Evolutionary conservation across 2,329 filamentous ascomycete species (phyloP).

Genomic region (Trichoderma gracile): DNA sequence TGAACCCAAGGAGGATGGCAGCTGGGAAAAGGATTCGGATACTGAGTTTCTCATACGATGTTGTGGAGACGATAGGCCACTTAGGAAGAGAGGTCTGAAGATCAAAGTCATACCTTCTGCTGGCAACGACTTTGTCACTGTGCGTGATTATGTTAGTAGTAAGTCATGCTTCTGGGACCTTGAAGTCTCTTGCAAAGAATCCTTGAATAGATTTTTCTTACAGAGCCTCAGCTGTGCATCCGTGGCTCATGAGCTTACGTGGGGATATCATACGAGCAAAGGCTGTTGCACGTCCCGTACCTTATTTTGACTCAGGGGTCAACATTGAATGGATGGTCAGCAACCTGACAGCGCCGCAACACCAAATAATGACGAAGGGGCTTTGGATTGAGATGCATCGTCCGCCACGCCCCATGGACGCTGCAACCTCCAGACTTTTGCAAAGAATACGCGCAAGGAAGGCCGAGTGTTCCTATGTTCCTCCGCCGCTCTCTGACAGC

Average conservation of each 20-base stretch:
- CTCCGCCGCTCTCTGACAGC: too few relatives aligned
- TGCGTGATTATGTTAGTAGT: slow-evolving; percentile 6
- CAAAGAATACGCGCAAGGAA: slow-evolving; percentile 14
- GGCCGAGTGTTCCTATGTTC: background rate
- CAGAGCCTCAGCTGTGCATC: background rate
- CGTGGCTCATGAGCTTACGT: slow-evolving; percentile 4
- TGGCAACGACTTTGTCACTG: slow-evolving; percentile 10
- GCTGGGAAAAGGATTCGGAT: slow-evolving; percentile 1
- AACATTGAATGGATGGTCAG: slow-evolving; percentile 8
- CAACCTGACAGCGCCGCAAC: slow-evolving; percentile 9
- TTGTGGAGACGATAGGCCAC: slow-evolving; percentile 4
- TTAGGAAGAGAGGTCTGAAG: slow-evolving; percentile 6
- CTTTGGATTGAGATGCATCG: slow-evolving; percentile 8
- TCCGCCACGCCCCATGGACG: slow-evolving; percentile 9
- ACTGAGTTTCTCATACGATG: slow-evolving; percentile 13
- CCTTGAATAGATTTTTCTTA: background rate
- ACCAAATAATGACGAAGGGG: slow-evolving; percentile 1
- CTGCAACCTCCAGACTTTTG: background rate
- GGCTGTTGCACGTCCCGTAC: slow-evolving; percentile 1
- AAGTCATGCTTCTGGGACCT: background rate
- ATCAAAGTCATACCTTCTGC: slow-evolving; percentile 2
- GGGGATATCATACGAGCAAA: slow-evolving; percentile 12
- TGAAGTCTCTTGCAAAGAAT: background rate
- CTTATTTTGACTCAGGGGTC: background rate
- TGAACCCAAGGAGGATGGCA: slow-evolving; percentile 2